These are phyloP conservation scores for Aspergillus conjunctus DNA, from an alignment of 495 filamentous ascomycete genomes.

Conservation along the genomic window DNA sequence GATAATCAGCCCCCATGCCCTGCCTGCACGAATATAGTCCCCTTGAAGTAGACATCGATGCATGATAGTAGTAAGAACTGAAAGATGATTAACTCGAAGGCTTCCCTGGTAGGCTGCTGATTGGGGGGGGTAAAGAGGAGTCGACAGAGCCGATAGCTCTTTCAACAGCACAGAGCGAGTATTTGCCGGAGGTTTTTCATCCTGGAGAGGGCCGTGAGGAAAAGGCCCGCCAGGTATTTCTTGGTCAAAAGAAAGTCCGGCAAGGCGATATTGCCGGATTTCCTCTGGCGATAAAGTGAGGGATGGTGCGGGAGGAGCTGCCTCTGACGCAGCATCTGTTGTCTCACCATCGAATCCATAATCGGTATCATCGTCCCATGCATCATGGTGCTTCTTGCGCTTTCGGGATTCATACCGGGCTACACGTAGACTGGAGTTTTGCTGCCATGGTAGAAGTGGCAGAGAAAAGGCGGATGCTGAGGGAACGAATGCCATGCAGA, in stretches of 20 bases:
- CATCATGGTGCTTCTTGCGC: conserved; percentile 37
- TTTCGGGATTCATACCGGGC: conserved; percentile 44
- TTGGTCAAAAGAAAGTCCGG: conserved; percentile 47
- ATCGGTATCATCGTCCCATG: conserved; percentile 31
- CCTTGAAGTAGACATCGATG: conserved; percentile 62
- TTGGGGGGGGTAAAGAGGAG: conserved; percentile 41
- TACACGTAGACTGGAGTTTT: conserved; percentile 37
- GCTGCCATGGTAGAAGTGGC: conserved; percentile 45
- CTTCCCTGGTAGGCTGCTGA: conserved; percentile 38
- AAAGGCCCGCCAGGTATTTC: conserved; percentile 48
- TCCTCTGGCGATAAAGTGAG: conserved; percentile 49
- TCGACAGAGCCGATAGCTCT: conserved; percentile 33
- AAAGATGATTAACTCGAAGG: conserved; percentile 59
- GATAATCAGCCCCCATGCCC: conserved; percentile 66
- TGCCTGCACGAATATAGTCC: conserved; percentile 62
- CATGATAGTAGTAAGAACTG: conserved; percentile 60
- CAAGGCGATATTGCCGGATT: conserved; percentile 49
- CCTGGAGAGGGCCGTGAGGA: conserved; percentile 40
- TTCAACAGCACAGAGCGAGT: conserved; percentile 25
- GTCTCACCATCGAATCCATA: conserved; percentile 32
- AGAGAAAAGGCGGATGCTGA: conserved; percentile 44
- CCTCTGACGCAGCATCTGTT: conserved; percentile 42
- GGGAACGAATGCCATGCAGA: conserved; percentile 38
- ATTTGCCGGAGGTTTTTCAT: conserved; percentile 14
- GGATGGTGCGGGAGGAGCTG: conserved; percentile 19